These are phyloP conservation scores for Arachis stenosperma DNA, from an alignment of 306 rosid species.

Conservation along the genomic window DNA sequence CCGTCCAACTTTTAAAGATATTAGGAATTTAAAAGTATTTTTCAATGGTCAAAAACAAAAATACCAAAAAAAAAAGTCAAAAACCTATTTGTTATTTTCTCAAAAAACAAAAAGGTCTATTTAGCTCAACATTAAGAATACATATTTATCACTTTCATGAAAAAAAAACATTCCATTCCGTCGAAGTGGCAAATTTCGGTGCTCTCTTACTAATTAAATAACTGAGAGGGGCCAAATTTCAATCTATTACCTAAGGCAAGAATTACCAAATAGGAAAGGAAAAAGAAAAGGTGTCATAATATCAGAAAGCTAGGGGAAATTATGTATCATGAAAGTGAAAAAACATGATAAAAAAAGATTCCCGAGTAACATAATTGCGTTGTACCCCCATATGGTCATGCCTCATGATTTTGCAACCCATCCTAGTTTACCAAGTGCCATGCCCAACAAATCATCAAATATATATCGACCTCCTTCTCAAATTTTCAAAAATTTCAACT, in stretches of 20 bases:
- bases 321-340: neutral
- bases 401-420: slow-evolving; percentile 73
- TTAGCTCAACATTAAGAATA: too few relatives aligned
- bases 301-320: slow-evolving; percentile 8
- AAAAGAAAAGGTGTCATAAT: too few relatives aligned
- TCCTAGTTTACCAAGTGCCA: slow-evolving; percentile 54
- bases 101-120: too few relatives aligned
- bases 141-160: too few relatives aligned
- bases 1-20: too few relatives aligned
- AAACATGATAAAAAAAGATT: slow-evolving; percentile 47
- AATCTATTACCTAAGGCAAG: neutral
- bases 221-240: neutral
- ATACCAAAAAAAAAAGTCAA: too few relatives aligned
- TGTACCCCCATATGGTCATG: slow-evolving; percentile 59
- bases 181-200: too few relatives aligned
- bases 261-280: neutral
- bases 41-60: too few relatives aligned
- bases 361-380: slow-evolving; percentile 63
- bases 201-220: neutral
- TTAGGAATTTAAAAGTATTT: too few relatives aligned
- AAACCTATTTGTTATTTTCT: too few relatives aligned
- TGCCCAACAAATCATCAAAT: slow-evolving; percentile 47
- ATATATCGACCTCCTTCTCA: slow-evolving; percentile 32
- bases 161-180: neutral
- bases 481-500: slow-evolving; percentile 41